Percentiles rank a stretch among this genome's conserved stretches.
phyloP scores from a whole-genome alignment of 2,329 filamentous ascomycete species.

The Colletotrichum somersetense region DNA sequence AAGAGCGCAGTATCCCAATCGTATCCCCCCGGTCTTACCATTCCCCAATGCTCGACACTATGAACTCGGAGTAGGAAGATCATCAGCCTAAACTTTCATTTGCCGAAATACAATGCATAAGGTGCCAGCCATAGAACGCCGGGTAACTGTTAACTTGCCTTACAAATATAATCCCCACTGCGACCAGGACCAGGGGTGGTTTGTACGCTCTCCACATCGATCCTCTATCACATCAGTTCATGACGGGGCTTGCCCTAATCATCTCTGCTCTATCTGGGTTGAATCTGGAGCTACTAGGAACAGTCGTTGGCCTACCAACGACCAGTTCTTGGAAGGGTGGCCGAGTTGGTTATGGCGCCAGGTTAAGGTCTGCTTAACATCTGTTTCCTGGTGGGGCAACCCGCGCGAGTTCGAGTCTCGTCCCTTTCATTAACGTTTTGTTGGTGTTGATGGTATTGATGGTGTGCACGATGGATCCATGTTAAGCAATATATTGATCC shows the following conservation, averaged over 20 bases:
- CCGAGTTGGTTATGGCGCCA: conserved; percentile 28
- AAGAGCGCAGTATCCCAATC: too few species aligned
- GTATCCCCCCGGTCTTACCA: too few species aligned
- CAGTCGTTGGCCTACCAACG: background rate
- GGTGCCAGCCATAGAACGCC: too few species aligned
- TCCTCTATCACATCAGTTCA: background rate
- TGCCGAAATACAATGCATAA: too few species aligned
- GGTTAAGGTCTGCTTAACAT: conserved; percentile 27
- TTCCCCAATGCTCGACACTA: too few species aligned
- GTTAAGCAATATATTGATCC: background rate
- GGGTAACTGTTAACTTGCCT: too few species aligned
- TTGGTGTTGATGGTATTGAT: too few species aligned
- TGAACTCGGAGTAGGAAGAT: too few species aligned
- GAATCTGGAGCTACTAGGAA: rapidly evolving
- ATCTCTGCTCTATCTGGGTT: background rate
- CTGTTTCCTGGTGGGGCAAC: conserved; percentile 26
- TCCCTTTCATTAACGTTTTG: conserved; percentile 4
- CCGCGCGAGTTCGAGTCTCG: conserved; percentile 26
- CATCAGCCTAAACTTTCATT: too few species aligned
- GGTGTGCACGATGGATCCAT: background rate
- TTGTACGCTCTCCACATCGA: background rate
- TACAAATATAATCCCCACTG: too few species aligned
- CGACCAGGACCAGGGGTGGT: background rate
- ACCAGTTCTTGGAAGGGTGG: background rate
- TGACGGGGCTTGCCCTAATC: background rate